Evolutionary conservation across 306 rosid genomes (phyloP), one percentile per base, ranked within the genome.

Genomic region (Prunus davidiana): DNA sequence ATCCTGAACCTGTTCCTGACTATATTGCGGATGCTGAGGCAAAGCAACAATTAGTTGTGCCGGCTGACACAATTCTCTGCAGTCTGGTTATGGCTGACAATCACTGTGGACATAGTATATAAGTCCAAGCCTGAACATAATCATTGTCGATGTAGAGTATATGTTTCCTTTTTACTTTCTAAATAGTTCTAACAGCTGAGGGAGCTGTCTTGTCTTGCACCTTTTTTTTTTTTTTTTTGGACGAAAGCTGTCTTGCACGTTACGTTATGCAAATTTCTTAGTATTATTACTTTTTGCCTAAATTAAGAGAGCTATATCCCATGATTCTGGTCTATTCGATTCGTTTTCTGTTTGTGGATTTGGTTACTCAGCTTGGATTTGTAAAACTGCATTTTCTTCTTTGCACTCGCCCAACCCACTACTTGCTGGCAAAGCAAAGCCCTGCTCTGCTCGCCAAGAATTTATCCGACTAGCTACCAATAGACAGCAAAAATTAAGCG

Each of bases 1-100:
- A 85, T 94, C 30, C 88, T 94, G 69, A 94, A 94, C 88, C 86
- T 94, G 71, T 94, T 94, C 84, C 95, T 94, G 30, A 47, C 94
- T 74, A 94, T 94, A 80, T 77, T 94, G 89, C 88, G 97, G 87
- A 73, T 94, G 87, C 85, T 94, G 88, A 87, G 93, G 86, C 69
- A 77, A 78, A 89, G 87, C 24, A 85, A 91, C 85, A 89, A 89
- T 63, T 94, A 90, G 84, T 51, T 54, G 51, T 80, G 55, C 69
- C 61, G 3, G 60, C 47, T n/a, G 63, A 45, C 28, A n/a, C 25
- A 22, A 57, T 70, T 41, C 62, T 47, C 72, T 62, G 30, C 45
- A 12, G 46, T 38, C 64, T 60, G 52, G 61, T 68, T 68, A 52
- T 63, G 34, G 52, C 65, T n/a, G 24, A 70, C 1, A 55, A 22